Evolutionary conservation across 2,329 filamentous ascomycete species (phyloP), one percentile per base, ranked within the genome.

Genomic region (Aspergillus udagawae): DNA sequence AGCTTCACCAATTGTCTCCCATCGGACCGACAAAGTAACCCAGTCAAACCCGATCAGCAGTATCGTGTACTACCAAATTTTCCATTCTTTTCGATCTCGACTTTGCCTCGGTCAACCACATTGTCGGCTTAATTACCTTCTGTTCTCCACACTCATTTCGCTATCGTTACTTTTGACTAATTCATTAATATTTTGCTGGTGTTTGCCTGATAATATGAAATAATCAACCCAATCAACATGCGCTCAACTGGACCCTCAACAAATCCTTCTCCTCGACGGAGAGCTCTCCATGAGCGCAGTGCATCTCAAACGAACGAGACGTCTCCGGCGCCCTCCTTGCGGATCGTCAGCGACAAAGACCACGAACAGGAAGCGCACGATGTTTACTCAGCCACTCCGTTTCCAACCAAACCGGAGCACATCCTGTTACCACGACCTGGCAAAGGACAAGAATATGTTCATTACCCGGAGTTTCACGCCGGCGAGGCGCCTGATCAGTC

Each of bases 331-430:
- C 63, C 69, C n/a, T 74, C 74, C 10, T 61, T 75, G 44, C 75
- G 76, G 42, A 61, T 75, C 51, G 66, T 73, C 28, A 70, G 67
- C 57, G 70, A 75, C 27, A 63, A 56, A 41, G 35, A 65, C 25
- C 52, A 56, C 2, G 63, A 63, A 14, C 62, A 71, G 57, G 71
- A 75, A 53, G 71, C 74, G 51, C 64, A 63, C 49, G 67, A 75
- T 61, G 66, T 78, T 52, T 78, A 77, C 63, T 68, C 72, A 10
- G 63, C 72, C 41, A 77, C 72, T 17, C 77, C 77, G 17, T 79
- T 76, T 61, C 77, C 77, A n/a, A 79, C 77, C 12, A 79, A 78
- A 56, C 74, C 77, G 17, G 74, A 76, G 51, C 77, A 80, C 60
- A 69, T 79, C 23, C 67, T 80, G 29, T 60, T 76, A 14, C 77